Evolutionary conservation across 768 basidiomycete species (phyloP).

Genomic region (Psilocybe subaeruginosa): DNA sequence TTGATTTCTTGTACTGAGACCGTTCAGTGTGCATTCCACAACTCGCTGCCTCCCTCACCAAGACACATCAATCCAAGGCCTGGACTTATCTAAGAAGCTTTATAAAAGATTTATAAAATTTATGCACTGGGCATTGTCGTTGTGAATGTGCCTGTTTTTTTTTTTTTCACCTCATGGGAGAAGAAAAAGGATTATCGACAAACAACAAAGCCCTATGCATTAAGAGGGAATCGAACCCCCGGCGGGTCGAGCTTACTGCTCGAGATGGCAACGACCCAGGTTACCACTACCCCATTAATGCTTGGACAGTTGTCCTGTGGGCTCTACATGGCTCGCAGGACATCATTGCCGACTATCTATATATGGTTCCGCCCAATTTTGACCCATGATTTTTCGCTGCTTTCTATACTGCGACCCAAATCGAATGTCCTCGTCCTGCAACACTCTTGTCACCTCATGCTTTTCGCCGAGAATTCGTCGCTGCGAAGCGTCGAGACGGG

Average conservation of each 20-base stretch:
- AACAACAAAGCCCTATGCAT: constrained; percentile 44
- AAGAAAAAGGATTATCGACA: neutral
- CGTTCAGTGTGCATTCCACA: too few species aligned
- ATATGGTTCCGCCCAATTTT: too few species aligned
- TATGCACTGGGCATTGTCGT: too few species aligned
- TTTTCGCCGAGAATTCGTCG: neutral
- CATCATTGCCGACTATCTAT: too few species aligned
- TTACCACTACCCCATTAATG: constrained; percentile 32
- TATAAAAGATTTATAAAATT: too few species aligned
- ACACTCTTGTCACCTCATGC: neutral
- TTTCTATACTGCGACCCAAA: too few species aligned
- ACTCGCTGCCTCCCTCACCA: too few species aligned
- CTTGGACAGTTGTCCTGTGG: constrained; percentile 8
- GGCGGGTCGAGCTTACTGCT: constrained; percentile 64
- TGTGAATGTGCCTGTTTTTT: too few species aligned
- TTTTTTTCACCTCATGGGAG: neutral
- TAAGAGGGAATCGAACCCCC: constrained; percentile 89
- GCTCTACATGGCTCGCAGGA: neutral
- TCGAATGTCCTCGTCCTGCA: neutral
- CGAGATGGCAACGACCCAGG: constrained; percentile 16
- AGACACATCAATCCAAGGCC: too few species aligned
- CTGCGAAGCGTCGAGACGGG: neutral
- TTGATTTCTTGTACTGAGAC: too few species aligned
- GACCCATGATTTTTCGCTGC: too few species aligned
- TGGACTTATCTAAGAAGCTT: too few species aligned